A percentile compares a stretch with the other conserved stretches of the same genome.
phyloP scores from a whole-genome alignment of 129 eudicot genomes.

The Scalesia atractyloides region DNA sequence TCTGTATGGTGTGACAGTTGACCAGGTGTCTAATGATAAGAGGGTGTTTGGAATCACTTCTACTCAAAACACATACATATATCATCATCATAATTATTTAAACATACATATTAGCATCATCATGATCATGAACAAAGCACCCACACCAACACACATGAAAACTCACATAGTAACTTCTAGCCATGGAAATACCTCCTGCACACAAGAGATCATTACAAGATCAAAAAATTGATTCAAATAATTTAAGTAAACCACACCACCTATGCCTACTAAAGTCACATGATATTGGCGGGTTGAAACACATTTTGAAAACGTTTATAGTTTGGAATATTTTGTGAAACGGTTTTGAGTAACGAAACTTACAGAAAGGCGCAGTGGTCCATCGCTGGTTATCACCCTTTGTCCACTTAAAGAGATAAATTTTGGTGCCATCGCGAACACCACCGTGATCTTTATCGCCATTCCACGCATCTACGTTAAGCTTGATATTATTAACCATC shows the following conservation, averaged over 20 bases:
- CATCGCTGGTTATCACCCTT: conserved; percentile 88
- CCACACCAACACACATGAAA: conserved; percentile 14
- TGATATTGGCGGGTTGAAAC: background rate
- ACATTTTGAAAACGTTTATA: background rate
- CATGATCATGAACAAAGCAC: conserved; percentile 12
- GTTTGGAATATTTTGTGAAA: background rate
- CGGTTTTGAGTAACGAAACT: conserved; percentile 35
- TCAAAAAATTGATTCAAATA: conserved; percentile 1
- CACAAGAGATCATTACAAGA: background rate
- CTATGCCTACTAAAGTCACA: too few relatives aligned
- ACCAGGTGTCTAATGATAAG: too few relatives aligned
- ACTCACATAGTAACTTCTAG: conserved; percentile 10
- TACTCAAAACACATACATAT: background rate
- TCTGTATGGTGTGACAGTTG: too few relatives aligned
- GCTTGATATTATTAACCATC: conserved; percentile 78
- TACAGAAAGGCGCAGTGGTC: conserved; percentile 69
- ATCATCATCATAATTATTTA: conserved; percentile 13
- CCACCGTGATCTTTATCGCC: conserved; percentile 81
- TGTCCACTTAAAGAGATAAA: conserved; percentile 65
- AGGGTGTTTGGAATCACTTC: too few relatives aligned
- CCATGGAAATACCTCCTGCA: conserved; percentile 27
- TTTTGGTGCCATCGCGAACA: conserved; percentile 67
- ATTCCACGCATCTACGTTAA: conserved; percentile 69
- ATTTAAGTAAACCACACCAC: too few relatives aligned
- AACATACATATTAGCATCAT: conserved; percentile 32